Evolutionary conservation across 2,329 filamentous ascomycete genomes (phyloP), one percentile per base, ranked within the genome.

Genomic region (Anthostomella pinea): DNA sequence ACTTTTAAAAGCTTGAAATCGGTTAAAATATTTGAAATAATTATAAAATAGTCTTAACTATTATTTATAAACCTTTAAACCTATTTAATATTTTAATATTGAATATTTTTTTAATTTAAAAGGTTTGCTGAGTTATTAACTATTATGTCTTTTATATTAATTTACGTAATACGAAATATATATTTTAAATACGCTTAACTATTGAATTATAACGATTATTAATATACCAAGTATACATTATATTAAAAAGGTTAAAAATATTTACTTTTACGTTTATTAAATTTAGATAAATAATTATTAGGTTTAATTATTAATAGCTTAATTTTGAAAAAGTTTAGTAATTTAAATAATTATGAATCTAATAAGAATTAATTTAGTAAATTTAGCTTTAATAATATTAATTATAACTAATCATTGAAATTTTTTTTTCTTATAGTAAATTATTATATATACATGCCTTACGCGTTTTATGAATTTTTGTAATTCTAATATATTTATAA

Each of bases 401-500:
- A n/a, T n/a, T 28, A 8, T 30, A 30, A 16, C 17, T 17, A 30
- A 17, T 30, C 19, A 16, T 30, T 17, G 19, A 30, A 30, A 16
- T 7, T 30, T 15, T 6, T 13, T 33, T 17, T 11, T 14, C 26
- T 24, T 7, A 17, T 24, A 16, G 6, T 33, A 23, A 33, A 25
- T 8, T 24, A 32, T 32, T 21, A 8, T 6, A 21, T 21, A 19
- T 32, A 32, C 22, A 32, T 19, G n/a, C 8, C 13, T 32, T 8
- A 22, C 18, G 8, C 5, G 9, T 19, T 32, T 18, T 7, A 8
- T 32, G 8, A 8, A 21, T 9, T 21, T 32, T 21, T 21, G 10
- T 13, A 19, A 32, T 22, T 32, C 8, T 21, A 32, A 19, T 32
- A 32, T 32, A 19, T 13, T 32, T 21, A 21, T 7, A 32, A 32